Conservation (phyloP, 495 filamentous ascomycete species). For the Glonium stellatum region DNA sequence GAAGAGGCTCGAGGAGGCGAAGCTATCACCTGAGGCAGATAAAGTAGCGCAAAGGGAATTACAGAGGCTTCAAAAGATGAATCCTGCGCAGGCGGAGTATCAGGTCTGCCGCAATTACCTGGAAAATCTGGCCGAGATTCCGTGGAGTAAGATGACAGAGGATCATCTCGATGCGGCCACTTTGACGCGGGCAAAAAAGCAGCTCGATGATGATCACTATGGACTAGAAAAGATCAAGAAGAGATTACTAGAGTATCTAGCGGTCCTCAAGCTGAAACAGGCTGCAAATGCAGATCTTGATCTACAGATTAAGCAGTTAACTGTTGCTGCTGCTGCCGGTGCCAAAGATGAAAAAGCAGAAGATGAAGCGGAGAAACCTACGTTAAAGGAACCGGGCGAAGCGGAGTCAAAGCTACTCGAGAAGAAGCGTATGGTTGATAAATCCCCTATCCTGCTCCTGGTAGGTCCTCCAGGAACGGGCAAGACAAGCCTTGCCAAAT, state of each 20-base stretch:
- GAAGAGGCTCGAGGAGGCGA: slow-evolving; percentile 74
- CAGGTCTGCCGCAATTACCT: slow-evolving; percentile 90
- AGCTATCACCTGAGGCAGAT: slow-evolving; percentile 64
- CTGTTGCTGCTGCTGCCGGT: background rate
- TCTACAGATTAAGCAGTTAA: slow-evolving; percentile 49
- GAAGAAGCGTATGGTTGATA: slow-evolving; percentile 74
- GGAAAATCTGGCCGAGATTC: slow-evolving; percentile 89
- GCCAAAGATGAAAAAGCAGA: slow-evolving; percentile 6
- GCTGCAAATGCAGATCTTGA: slow-evolving; percentile 74
- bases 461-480: slow-evolving; percentile 93
- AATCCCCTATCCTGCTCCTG: slow-evolving; percentile 89
- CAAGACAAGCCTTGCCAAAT: slow-evolving; percentile 93
- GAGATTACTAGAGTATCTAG: slow-evolving; percentile 88
- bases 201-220: slow-evolving; percentile 94
- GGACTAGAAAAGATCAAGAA: slow-evolving; percentile 97
- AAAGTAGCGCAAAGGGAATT: slow-evolving; percentile 88
- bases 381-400: slow-evolving; percentile 13
- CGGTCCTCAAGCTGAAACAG: slow-evolving; percentile 90
- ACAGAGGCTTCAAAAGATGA: slow-evolving; percentile 87
- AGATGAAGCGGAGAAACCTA: slow-evolving; percentile 6
- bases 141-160: slow-evolving; percentile 81
- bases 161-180: slow-evolving; percentile 83
- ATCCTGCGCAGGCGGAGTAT: slow-evolving; percentile 89
- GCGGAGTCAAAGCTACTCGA: slow-evolving; percentile 57
- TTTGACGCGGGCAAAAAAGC: slow-evolving; percentile 69